These are phyloP conservation scores for Mucor indicus DNA, from an alignment of 371 early-diverging fungal species.

Conservation along the genomic window DNA sequence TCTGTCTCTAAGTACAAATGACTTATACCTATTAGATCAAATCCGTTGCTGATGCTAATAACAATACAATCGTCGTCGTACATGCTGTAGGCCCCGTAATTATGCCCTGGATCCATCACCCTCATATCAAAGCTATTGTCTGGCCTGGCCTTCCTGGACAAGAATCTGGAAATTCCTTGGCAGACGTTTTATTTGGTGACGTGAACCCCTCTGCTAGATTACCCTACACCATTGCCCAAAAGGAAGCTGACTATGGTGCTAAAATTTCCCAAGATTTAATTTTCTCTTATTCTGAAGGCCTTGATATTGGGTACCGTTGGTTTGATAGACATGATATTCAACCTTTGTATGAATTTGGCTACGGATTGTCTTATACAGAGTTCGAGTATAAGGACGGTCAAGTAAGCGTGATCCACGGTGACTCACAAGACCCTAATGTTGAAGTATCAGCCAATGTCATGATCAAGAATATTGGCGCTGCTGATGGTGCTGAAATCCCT, in stretches of 20 bases:
- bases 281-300: conserved; percentile 50
- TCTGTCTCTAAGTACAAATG: neutral
- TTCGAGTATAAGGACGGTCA: conserved; percentile 42
- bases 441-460: conserved; percentile 28
- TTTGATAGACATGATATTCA: conserved; percentile 44
- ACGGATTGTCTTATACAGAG: conserved; percentile 63
- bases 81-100: conserved; percentile 56
- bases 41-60: conserved; percentile 49
- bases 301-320: conserved; percentile 57
- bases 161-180: conserved; percentile 63
- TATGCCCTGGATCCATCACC: conserved; percentile 57
- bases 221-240: conserved; percentile 56
- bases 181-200: conserved; percentile 61
- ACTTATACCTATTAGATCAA: conserved; percentile 33
- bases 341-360: conserved; percentile 60
- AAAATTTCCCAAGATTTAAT: conserved; percentile 8
- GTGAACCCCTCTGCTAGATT: conserved; percentile 61
- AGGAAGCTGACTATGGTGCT: conserved; percentile 36
- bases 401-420: neutral
- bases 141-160: conserved; percentile 53
- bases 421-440: conserved; percentile 5
- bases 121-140: conserved; percentile 54
- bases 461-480: conserved; percentile 48
- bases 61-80: conserved; percentile 59
- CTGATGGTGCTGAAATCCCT: conserved; percentile 56